phyloP scores from a whole-genome alignment of 495 filamentous ascomycete genomes.

The Hypoxylon fragiforme region DNA sequence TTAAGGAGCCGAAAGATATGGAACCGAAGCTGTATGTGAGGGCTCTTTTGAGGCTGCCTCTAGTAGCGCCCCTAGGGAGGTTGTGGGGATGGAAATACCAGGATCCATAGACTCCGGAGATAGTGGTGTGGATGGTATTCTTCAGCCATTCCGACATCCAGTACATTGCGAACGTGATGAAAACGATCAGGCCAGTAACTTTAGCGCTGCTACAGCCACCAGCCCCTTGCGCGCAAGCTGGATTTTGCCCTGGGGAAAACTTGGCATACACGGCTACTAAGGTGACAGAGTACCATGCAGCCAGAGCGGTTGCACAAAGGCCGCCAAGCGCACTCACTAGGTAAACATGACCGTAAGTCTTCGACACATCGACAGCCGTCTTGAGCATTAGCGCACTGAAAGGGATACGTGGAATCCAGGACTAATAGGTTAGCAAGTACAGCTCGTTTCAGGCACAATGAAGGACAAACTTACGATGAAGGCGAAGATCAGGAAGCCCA shows the following conservation, averaged over 20 bases:
- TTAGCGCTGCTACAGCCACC: constrained; percentile 74
- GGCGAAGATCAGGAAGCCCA: constrained; percentile 57
- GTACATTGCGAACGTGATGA: constrained; percentile 86
- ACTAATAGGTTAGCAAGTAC: constrained; percentile 43
- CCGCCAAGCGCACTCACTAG: constrained; percentile 81
- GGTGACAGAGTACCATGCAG: constrained; percentile 64
- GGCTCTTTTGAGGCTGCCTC: constrained; percentile 73
- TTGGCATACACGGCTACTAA: constrained; percentile 74
- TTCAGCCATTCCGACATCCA: constrained; percentile 93
- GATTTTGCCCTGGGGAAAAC: constrained; percentile 71
- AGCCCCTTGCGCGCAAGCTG: constrained; percentile 62
- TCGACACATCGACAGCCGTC: constrained; percentile 83
- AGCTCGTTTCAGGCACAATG: too few species aligned
- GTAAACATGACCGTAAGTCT: constrained; percentile 82
- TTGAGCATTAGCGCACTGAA: constrained; percentile 90
- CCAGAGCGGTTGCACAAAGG: constrained; percentile 70
- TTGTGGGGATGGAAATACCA: constrained; percentile 79
- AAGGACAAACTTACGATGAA: constrained; percentile 37
- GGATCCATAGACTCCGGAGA: constrained; percentile 85
- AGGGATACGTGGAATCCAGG: constrained; percentile 85
- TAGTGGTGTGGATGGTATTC: constrained; percentile 85
- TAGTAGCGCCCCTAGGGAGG: constrained; percentile 74
- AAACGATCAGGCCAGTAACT: constrained; percentile 82
- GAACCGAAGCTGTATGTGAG: constrained; percentile 91
- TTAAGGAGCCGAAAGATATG: constrained; percentile 80